phyloP scores from a whole-genome alignment of 495 filamentous ascomycete genomes.

The Cercophora scortea region DNA sequence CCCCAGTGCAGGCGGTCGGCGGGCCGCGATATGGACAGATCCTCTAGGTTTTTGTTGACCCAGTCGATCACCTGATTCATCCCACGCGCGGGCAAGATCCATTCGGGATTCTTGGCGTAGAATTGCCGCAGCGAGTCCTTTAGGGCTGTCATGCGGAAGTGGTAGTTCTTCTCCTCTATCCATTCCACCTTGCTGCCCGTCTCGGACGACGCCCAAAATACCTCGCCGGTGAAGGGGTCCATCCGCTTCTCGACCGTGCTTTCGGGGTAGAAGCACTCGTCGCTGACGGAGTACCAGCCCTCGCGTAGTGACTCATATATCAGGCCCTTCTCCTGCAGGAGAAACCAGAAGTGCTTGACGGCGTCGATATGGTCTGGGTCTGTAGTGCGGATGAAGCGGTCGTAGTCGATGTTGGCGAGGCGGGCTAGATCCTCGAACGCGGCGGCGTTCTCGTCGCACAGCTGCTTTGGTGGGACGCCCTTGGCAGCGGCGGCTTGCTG shows the following conservation, averaged over 20 bases:
- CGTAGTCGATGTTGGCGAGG: slow-evolving; percentile 57
- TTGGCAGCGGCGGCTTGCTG: slow-evolving; percentile 72
- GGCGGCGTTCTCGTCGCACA: slow-evolving; percentile 55
- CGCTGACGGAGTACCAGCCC: slow-evolving; percentile 94
- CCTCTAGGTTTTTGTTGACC: slow-evolving; percentile 65
- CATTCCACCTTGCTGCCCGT: slow-evolving; percentile 90
- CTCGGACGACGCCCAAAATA: slow-evolving; percentile 75
- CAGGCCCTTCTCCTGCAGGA: slow-evolving; percentile 64
- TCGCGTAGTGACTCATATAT: slow-evolving; percentile 83
- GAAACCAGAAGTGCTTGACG: slow-evolving; percentile 84
- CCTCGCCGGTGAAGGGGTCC: slow-evolving; percentile 73
- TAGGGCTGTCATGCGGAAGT: slow-evolving; percentile 84
- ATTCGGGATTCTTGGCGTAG: slow-evolving; percentile 64
- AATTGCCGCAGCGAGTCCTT: slow-evolving; percentile 65
- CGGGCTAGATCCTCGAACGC: slow-evolving; percentile 64
- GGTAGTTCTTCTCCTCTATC: slow-evolving; percentile 90
- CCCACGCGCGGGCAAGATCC: slow-evolving; percentile 58
- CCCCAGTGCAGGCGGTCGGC: slow-evolving; percentile 75
- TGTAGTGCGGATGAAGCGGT: slow-evolving; percentile 89
- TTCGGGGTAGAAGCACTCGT: slow-evolving; percentile 91
- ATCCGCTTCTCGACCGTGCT: slow-evolving; percentile 62
- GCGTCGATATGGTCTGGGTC: slow-evolving; percentile 72
- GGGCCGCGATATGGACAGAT: slow-evolving; percentile 86
- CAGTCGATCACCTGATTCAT: slow-evolving; percentile 60
- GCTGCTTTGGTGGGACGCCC: slow-evolving; percentile 39